Conservation (phyloP, 2,329 filamentous ascomycete species). For the Ascochyta pisi region DNA sequence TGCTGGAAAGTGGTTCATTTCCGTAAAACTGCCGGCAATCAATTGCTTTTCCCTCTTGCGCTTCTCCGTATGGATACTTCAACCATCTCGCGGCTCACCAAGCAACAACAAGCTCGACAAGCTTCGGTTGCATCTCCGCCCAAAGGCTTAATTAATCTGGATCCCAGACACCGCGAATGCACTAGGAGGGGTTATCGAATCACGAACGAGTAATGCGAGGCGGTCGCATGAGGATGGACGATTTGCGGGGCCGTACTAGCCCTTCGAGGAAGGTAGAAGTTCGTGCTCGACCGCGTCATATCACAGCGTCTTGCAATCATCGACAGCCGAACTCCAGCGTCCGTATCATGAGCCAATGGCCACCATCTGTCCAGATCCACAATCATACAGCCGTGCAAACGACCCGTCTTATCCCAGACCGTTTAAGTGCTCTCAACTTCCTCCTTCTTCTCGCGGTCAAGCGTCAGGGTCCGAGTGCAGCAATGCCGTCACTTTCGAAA, state of each 20-base stretch:
- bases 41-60: neutral
- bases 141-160: constrained; percentile 7
- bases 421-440: neutral
- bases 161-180: neutral
- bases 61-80: neutral
- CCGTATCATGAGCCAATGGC: constrained; percentile 9
- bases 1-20: neutral
- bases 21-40: neutral
- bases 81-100: neutral
- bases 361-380: neutral
- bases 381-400: neutral
- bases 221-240: neutral
- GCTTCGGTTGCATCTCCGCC: constrained; percentile 3
- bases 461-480: constrained; percentile 14
- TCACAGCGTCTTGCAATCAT: constrained; percentile 1
- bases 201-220: neutral
- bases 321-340: neutral
- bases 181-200: constrained; percentile 1
- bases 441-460: constrained; percentile 31
- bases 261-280: constrained; percentile 13
- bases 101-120: constrained; percentile 13
- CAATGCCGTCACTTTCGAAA: constrained; percentile 19
- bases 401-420: neutral
- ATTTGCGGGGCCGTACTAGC: constrained; percentile 4
- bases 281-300: constrained; percentile 5